Percentiles rank a stretch among this genome's conserved stretches.
These are phyloP conservation scores for Melampsora americana DNA, from an alignment of 1,284 basidiomycete species.

Conservation along the genomic window DNA sequence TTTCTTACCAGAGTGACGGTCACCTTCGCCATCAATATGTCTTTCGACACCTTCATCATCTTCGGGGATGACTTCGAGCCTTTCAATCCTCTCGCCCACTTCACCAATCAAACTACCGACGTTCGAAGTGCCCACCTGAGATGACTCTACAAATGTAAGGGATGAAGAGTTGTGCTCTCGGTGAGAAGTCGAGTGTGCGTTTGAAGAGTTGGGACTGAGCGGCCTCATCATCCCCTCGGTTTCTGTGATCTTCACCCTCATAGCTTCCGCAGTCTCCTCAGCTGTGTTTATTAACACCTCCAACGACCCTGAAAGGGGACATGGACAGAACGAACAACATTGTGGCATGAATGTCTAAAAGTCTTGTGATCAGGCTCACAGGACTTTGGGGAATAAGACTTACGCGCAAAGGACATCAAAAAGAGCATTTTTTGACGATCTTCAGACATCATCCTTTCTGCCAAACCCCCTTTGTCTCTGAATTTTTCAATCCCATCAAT, in stretches of 20 bases:
- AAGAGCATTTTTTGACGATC: conserved; percentile 30
- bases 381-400: not conserved
- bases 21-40: no score
- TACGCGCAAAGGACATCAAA: conserved; percentile 40
- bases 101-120: no score
- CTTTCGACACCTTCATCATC: no score
- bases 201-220: no score
- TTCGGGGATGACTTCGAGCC: no score
- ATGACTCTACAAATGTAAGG: no score
- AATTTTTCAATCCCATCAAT: conserved; percentile 20
- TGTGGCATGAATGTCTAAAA: not conserved
- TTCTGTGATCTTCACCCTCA: not conserved
- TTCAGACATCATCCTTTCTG: conserved; percentile 23
- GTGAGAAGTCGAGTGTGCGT: no score
- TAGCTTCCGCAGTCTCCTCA: conserved; percentile 6
- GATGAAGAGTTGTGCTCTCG: no score
- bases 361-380: not conserved
- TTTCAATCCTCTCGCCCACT: no score
- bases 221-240: not conserved
- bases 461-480: conserved; percentile 27
- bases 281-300: conserved; percentile 18
- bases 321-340: not conserved
- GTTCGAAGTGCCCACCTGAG: no score
- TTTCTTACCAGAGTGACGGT: no score
- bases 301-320: conserved; percentile 17